Conservation (phyloP, 2,329 filamentous ascomycete species). For the Epichloe sp. region DNA sequence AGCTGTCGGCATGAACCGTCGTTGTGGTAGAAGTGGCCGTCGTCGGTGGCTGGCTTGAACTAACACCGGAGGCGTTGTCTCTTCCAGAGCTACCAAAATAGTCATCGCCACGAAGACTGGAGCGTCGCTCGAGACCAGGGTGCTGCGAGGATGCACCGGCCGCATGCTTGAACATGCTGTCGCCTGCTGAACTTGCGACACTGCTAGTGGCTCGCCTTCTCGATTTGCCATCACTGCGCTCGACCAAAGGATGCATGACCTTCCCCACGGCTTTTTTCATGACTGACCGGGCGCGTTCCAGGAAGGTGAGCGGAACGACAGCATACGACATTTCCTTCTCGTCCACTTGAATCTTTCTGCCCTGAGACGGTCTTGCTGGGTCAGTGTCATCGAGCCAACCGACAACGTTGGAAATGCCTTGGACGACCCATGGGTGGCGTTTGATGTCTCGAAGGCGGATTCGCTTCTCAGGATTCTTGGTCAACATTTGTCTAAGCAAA, state of each 20-base stretch:
- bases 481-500: conserved; percentile 64
- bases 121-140: conserved; percentile 38
- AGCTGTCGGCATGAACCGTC: conserved; percentile 13
- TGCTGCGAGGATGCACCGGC: conserved; percentile 39
- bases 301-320: conserved; percentile 76
- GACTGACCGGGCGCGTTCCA: conserved; percentile 72
- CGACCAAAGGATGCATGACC: conserved; percentile 47
- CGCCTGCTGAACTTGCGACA: conserved; percentile 49
- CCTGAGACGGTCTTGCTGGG: conserved; percentile 61
- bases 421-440: conserved; percentile 79
- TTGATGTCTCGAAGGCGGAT: conserved; percentile 90
- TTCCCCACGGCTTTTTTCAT: conserved; percentile 56
- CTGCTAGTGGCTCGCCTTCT: conserved; percentile 48
- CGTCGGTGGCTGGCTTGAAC: conserved; percentile 14
- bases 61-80: conserved; percentile 19
- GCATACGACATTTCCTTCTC: conserved; percentile 80
- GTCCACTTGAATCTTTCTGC: conserved; percentile 82
- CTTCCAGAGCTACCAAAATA: conserved; percentile 33
- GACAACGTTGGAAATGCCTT: conserved; percentile 59
- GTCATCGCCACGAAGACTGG: conserved; percentile 40
- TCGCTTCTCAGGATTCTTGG: conserved; percentile 77
- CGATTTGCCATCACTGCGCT: conserved; percentile 41
- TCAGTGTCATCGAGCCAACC: conserved; percentile 93
- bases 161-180: conserved; percentile 30
- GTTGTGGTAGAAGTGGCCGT: conserved; percentile 9